phyloP scores from a whole-genome alignment of 2,329 filamentous ascomycete species.

The Ophiostoma sp. region DNA sequence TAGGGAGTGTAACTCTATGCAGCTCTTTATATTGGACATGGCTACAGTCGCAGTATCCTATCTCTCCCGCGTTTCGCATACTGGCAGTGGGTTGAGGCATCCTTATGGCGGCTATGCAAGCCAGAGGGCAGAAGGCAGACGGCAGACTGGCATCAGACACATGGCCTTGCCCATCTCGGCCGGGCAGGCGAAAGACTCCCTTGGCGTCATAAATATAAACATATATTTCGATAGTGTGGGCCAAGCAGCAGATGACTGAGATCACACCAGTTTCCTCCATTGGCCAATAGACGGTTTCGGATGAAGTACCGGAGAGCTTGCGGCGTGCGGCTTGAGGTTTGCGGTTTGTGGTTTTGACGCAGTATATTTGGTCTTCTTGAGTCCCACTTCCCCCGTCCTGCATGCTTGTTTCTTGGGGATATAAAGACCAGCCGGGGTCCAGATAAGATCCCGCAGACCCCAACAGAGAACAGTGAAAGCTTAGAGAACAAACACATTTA shows the following conservation, averaged over 20 bases:
- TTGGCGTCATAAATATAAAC: slow-evolving; percentile 8
- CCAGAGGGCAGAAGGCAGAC: background rate
- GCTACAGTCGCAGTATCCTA: background rate
- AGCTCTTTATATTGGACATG: background rate
- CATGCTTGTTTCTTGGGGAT: slow-evolving; percentile 5
- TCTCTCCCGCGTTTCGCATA: background rate
- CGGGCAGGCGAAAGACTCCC: background rate
- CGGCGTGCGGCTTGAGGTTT: background rate
- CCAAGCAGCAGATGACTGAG: slow-evolving; percentile 7
- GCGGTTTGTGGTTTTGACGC: background rate
- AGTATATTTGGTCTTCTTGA: background rate
- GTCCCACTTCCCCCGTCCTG: background rate
- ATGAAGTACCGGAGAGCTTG: background rate
- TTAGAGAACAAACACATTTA: background rate
- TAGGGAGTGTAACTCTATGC: background rate
- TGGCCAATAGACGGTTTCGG: background rate
- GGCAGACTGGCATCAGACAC: background rate
- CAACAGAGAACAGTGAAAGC: background rate
- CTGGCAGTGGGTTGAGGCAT: background rate
- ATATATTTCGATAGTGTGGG: slow-evolving; percentile 1
- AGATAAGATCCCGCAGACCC: slow-evolving; percentile 9
- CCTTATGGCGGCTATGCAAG: background rate
- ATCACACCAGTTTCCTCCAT: slow-evolving; percentile 1
- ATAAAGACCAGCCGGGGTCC: slow-evolving; percentile 10
- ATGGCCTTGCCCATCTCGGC: background rate